These are phyloP conservation scores for Solanum chiquidenum DNA, from an alignment of 257 asterid genomes.

Conservation along the genomic window DNA sequence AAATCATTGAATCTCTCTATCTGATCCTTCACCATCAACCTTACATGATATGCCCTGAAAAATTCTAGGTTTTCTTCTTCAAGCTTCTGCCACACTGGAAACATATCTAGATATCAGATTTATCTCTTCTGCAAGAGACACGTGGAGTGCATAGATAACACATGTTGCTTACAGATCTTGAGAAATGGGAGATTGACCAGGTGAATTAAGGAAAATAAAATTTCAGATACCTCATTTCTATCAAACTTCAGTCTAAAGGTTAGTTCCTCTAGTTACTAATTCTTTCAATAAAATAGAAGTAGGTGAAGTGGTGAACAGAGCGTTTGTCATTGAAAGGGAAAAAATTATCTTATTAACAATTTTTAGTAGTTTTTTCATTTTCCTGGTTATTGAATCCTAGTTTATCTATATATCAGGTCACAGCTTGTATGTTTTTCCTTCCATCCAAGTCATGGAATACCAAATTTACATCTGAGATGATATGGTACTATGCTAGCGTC, in stretches of 20 bases:
- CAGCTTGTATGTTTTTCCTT: background rate
- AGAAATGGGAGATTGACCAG: background rate
- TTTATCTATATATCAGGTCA: background rate
- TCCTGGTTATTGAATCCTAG: background rate
- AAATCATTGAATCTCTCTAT: slow-evolving; percentile 61
- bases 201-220: background rate
- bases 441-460: background rate
- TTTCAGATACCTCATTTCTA: background rate
- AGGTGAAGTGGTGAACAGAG: background rate
- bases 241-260: background rate
- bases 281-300: background rate
- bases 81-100: slow-evolving; percentile 96
- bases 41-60: slow-evolving; percentile 69
- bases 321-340: background rate
- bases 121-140: background rate
- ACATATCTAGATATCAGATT: slow-evolving; percentile 3
- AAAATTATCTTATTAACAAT: background rate
- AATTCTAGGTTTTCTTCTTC: slow-evolving; percentile 79
- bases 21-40: slow-evolving; percentile 81
- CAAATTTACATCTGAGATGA: background rate
- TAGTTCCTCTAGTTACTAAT: background rate
- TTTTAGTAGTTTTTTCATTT: background rate
- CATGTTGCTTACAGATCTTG: background rate
- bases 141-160: background rate
- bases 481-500: background rate